Base-by-base conservation (phyloP, 805 yeast species). In the Zygotorulaspora sp. region DNA sequence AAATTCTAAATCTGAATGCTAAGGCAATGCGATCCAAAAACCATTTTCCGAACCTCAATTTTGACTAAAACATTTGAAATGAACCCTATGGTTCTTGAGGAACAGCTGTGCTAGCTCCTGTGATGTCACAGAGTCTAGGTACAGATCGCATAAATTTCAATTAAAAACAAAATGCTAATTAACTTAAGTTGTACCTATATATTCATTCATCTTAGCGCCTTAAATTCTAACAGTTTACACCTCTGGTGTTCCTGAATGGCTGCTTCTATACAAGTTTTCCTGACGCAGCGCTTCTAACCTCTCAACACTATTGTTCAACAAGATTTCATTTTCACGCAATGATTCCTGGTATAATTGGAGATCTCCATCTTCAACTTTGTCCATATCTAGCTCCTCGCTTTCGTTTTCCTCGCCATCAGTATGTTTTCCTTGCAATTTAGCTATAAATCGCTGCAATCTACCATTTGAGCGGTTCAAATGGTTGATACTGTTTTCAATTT, bases 381-480 rank as follows among this genome's bases (percentile, higher is more conserved):
- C 54, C 18, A 50, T 41, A 14, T 62, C 58, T 15, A 50, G 44
- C 16, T 62, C 58, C 18, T 50, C 50, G 16, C 48, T 43, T 12
- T 49, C 57, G 11, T 40, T 48, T 4, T 51, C 58, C 13, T 59
- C 67, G 4, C 41, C 43, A 6, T 31, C 22, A 8, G 48, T 49
- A 5, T 26, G 19, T 7, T 49, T 49, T 30, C 57, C 50, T 28
- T 46, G 47, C 19, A 63, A 53, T 18, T 65, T 63, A 8, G 61
- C 58, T 12, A 75, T 60, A 40, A 74, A 71, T n/a, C 58, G 53
- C 11, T 49, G 41, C 53, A 82, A 65, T 29, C 71, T 61, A 18
- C 58, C 55, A 47, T 79, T 80, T 1, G 86, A 76, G 30, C 71
- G 73, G 30, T 62, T 48, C 34, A 80, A 54, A 52, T 75, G 77